These are phyloP conservation scores for Austroboletus rostrupii DNA, from an alignment of 1,284 basidiomycete species.

Conservation along the genomic window DNA sequence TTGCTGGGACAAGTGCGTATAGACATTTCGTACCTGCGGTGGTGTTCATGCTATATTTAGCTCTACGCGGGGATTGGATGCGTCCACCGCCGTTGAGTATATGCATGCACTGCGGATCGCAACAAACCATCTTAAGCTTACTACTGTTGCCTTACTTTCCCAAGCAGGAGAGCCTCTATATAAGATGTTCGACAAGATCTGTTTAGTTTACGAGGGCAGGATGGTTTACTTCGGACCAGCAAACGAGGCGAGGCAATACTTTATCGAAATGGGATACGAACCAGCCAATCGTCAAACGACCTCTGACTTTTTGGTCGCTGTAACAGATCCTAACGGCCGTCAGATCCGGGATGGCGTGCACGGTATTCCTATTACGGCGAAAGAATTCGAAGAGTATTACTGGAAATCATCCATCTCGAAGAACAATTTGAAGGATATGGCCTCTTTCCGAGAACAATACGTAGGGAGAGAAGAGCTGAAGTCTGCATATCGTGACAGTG, in stretches of 20 bases:
- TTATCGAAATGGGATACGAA: slow-evolving; percentile 66
- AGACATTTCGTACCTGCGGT: background rate
- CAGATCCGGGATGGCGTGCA: slow-evolving; percentile 46
- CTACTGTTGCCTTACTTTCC: slow-evolving; percentile 67
- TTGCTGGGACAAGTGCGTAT: slow-evolving; percentile 51
- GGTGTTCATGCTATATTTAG: slow-evolving; percentile 27
- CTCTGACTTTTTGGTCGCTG: slow-evolving; percentile 60
- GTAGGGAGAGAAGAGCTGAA: slow-evolving; percentile 36
- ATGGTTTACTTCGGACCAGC: slow-evolving; percentile 72
- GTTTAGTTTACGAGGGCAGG: slow-evolving; percentile 65
- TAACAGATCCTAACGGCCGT: slow-evolving; percentile 63
- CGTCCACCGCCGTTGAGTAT: slow-evolving; percentile 67
- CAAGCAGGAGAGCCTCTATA: slow-evolving; percentile 59
- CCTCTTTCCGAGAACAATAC: slow-evolving; percentile 31
- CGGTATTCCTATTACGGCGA: slow-evolving; percentile 54
- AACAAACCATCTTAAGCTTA: slow-evolving; percentile 50
- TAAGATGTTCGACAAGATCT: slow-evolving; percentile 66
- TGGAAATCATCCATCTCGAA: slow-evolving; percentile 25
- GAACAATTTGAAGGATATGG: slow-evolving; percentile 35
- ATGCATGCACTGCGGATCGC: slow-evolving; percentile 57
- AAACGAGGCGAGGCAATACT: slow-evolving; percentile 58
- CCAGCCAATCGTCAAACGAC: slow-evolving; percentile 59
- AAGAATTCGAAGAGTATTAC: slow-evolving; percentile 52
- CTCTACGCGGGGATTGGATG: slow-evolving; percentile 69
- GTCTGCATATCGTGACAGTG: slow-evolving; percentile 47